Evolutionary conservation across 306 rosid genomes (phyloP).

Genomic region (Trifolium pratense): DNA sequence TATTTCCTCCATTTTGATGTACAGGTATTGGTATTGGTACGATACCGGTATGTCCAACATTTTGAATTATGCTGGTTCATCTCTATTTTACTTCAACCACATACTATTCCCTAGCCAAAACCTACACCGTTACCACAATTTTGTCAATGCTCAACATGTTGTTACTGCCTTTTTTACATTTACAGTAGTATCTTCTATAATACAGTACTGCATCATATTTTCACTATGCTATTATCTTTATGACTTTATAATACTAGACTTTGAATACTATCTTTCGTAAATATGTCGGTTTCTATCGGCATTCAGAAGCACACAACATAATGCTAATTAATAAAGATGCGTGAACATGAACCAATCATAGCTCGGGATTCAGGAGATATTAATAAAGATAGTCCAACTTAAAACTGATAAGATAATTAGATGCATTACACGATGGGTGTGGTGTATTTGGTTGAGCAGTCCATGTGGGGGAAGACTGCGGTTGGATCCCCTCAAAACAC

Average conservation of each 20-base stretch:
- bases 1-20: conserved; percentile 36
- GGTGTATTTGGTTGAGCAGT: conserved; percentile 6
- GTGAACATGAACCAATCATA: conserved; percentile 22
- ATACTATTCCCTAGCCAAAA: conserved; percentile 10
- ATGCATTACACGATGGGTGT: background rate
- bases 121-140: background rate
- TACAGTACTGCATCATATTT: conserved; percentile 26
- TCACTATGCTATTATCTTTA: conserved; percentile 7
- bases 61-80: conserved; percentile 26
- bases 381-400: conserved; percentile 12
- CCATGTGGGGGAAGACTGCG: background rate
- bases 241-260: conserved; percentile 8
- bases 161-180: conserved; percentile 14
- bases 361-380: background rate
- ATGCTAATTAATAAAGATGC: too few species aligned
- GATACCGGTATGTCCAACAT: conserved; percentile 25
- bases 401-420: conserved; percentile 24
- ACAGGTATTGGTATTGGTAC: conserved; percentile 22
- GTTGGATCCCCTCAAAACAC: background rate
- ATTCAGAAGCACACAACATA: conserved; percentile 11
- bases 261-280: conserved; percentile 29
- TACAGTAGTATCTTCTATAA: background rate
- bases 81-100: conserved; percentile 14
- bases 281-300: conserved; percentile 26
- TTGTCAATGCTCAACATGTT: conserved; percentile 18